These are phyloP conservation scores for Cupressus sempervirens DNA, from an alignment of 75 land plant species.

Conservation along the genomic window DNA sequence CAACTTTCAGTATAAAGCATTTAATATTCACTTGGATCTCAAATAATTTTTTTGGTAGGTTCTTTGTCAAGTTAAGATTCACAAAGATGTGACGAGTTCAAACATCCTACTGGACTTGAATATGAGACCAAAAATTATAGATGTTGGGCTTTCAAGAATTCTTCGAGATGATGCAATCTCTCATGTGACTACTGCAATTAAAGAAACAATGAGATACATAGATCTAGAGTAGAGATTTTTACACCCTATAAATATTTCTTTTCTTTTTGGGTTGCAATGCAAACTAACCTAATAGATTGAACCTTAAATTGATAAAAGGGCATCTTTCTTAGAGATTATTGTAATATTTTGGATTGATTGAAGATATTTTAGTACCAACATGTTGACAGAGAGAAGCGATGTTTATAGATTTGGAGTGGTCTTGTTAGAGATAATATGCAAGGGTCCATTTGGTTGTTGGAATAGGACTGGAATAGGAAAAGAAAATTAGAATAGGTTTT, in stretches of 20 bases:
- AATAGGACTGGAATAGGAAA: no score
- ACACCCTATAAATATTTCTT: neutral
- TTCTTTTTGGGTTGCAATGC: neutral
- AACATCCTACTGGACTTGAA: constrained; percentile 53
- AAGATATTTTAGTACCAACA: neutral
- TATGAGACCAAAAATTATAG: constrained; percentile 42
- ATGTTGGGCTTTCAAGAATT: constrained; percentile 53
- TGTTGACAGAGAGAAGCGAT: neutral
- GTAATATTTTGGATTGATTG: neutral
- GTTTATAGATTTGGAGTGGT: constrained; percentile 1
- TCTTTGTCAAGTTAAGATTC: constrained; percentile 39
- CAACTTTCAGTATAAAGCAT: neutral
- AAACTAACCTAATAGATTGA: neutral
- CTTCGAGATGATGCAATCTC: constrained; percentile 30
- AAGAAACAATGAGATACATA: constrained; percentile 64
- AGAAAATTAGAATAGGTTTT: no score
- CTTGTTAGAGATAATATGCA: neutral
- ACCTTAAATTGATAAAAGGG: neutral
- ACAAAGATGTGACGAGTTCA: constrained; percentile 54
- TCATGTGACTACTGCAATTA: constrained; percentile 54
- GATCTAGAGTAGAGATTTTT: constrained; percentile 46
- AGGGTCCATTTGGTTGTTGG: no score
- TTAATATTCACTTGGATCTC: neutral
- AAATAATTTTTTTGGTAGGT: neutral
- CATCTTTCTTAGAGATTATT: neutral